Evolutionary conservation across 257 asterid genomes (phyloP).

Genomic region (Echites panduratus): DNA sequence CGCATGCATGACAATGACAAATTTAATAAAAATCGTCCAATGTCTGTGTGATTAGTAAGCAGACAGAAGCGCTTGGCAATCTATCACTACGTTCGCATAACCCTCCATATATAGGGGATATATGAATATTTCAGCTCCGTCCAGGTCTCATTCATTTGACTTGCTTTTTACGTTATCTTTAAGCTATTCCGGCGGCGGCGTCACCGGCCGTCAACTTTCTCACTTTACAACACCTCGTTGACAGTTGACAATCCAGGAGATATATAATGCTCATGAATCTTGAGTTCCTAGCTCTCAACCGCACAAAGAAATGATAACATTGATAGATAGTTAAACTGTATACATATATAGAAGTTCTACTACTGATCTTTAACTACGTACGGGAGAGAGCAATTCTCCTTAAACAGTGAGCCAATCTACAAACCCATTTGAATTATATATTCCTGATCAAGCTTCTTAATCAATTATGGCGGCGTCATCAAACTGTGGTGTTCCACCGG

Average conservation of each 20-base stretch:
- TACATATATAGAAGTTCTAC: no score
- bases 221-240: conserved; percentile 20
- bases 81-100: background rate
- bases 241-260: conserved; percentile 2
- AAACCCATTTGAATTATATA: no score
- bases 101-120: background rate
- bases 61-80: background rate
- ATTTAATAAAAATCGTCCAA: no score
- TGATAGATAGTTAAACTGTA: background rate
- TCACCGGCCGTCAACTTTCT: conserved; percentile 76
- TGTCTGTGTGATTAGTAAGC: background rate
- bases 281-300: background rate
- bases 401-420: no score
- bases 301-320: background rate
- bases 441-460: background rate
- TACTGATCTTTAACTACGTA: no score
- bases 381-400: background rate
- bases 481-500: conserved; percentile 84
- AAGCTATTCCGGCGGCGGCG: conserved; percentile 76
- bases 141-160: conserved; percentile 20
- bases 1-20: no score
- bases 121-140: background rate
- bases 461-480: background rate
- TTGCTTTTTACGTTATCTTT: conserved; percentile 58
- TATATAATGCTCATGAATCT: background rate